Conservation (phyloP, 495 filamentous ascomycete genomes). For the Aspergillus haitiensis region DNA sequence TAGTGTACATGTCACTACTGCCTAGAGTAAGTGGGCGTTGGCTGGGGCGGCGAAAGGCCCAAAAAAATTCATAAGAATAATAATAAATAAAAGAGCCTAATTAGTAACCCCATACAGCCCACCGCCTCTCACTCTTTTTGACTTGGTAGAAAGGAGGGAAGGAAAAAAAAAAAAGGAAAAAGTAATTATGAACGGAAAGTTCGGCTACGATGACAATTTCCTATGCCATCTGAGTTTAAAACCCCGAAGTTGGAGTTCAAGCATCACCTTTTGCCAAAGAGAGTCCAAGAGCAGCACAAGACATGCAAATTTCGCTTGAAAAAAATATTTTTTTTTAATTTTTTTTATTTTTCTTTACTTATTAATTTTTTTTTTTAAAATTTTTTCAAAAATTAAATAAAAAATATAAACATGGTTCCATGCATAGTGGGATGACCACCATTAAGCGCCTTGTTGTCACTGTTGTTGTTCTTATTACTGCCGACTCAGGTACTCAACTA, state of each 20-base stretch:
- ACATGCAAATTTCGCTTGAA: too few species aligned
- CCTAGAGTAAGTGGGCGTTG: neutral
- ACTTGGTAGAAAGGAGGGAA: neutral
- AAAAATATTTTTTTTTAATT: too few species aligned
- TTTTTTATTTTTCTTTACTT: too few species aligned
- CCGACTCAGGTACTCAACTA: too few species aligned
- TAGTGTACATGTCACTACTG: constrained; percentile 5
- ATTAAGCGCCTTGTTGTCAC: too few species aligned
- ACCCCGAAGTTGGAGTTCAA: neutral
- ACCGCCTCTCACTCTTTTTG: neutral
- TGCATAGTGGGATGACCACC: neutral
- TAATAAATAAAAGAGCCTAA: neutral
- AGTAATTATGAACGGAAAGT: constrained; percentile 17
- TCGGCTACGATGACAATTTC: constrained; percentile 20
- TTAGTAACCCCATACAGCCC: neutral
- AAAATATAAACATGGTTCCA: neutral
- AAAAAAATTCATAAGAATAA: neutral
- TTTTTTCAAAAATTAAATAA: too few species aligned
- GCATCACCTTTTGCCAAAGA: neutral
- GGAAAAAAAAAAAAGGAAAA: neutral
- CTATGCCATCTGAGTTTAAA: constrained; percentile 2
- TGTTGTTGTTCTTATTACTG: too few species aligned
- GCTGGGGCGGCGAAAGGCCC: constrained; percentile 9
- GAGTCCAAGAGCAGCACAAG: neutral
- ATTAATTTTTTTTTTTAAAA: too few species aligned